Evolutionary conservation across 306 rosid species (phyloP).

Genomic region (Aeschynomene evenia): DNA sequence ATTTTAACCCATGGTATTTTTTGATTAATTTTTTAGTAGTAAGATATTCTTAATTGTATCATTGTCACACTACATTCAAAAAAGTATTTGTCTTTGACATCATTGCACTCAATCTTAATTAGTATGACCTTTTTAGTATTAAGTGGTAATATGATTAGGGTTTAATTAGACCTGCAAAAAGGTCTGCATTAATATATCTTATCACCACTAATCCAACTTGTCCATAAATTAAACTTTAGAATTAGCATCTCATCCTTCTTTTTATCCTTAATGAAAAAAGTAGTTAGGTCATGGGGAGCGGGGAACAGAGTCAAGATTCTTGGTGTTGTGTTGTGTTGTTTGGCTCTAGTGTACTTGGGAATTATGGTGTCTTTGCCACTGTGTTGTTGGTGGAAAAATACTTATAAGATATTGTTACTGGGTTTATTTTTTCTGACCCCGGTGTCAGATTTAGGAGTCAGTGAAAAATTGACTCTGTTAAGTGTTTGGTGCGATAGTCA

Average conservation of each 20-base stretch:
- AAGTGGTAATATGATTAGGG: not conserved
- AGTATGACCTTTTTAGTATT: not conserved
- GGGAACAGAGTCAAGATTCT: not conserved
- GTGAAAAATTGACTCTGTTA: no score
- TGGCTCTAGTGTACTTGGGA: not conserved
- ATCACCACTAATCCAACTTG: slow-evolving; percentile 9
- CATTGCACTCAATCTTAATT: not conserved
- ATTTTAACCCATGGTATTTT: no score
- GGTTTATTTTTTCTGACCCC: no score
- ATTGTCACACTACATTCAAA: not conserved
- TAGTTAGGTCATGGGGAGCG: not conserved
- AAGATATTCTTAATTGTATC: not conserved
- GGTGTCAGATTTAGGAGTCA: no score
- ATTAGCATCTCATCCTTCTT: not conserved
- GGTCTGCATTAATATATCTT: not conserved
- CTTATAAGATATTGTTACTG: no score
- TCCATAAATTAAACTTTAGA: not conserved
- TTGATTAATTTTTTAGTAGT: not conserved
- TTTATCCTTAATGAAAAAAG: not conserved
- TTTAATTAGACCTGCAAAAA: not conserved
- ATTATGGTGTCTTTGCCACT: not conserved
- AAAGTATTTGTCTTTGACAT: not conserved
- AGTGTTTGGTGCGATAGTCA: no score
- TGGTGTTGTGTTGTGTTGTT: not conserved
- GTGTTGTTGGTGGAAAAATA: not conserved